Percentiles rank a stretch among this genome's conserved stretches.
Evolutionary conservation across 2,329 filamentous ascomycete genomes (phyloP).

Genomic region (Colletotrichum limetticola): DNA sequence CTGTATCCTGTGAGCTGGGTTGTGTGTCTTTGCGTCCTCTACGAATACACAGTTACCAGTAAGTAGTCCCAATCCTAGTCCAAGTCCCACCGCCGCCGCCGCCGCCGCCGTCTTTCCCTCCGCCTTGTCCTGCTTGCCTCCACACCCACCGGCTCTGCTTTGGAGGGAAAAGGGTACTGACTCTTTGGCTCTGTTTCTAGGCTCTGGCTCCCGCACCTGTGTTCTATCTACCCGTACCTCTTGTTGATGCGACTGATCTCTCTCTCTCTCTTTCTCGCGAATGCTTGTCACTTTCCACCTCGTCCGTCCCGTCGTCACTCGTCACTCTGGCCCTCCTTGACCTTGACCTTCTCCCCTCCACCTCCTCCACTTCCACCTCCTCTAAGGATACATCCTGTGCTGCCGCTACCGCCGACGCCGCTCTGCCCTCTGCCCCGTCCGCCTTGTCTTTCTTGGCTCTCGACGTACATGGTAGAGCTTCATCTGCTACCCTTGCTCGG

Average conservation of each 20-base stretch:
- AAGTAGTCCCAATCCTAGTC: neutral
- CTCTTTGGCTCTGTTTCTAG: neutral
- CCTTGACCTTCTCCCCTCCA: neutral
- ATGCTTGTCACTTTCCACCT: conserved; percentile 4
- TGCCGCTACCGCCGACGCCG: neutral
- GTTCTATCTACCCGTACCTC: conserved; percentile 12
- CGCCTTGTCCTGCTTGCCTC: conserved; percentile 3
- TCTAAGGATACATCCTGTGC: neutral
- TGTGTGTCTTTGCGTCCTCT: conserved; percentile 25
- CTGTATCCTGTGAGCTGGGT: conserved; percentile 17
- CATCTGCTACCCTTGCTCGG: conserved; percentile 32
- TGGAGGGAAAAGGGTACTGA: neutral
- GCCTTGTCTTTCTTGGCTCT: conserved; percentile 32
- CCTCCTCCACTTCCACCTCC: neutral
- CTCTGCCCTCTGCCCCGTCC: conserved; percentile 21
- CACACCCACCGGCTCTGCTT: conserved; percentile 22
- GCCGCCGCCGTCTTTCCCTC: conserved; percentile 12
- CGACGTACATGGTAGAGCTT: conserved; percentile 34
- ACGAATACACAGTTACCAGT: neutral
- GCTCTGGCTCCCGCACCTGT: neutral
- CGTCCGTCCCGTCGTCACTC: too few species aligned
- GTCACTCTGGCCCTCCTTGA: neutral
- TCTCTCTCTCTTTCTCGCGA: neutral
- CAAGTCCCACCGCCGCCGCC: conserved; percentile 19
- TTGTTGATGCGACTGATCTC: conserved; percentile 6